A percentile compares a stretch with the other conserved stretches of the same genome.
These are phyloP conservation scores for Achaetomium macrosporum DNA, from an alignment of 2,329 filamentous ascomycete genomes.

Conservation along the genomic window DNA sequence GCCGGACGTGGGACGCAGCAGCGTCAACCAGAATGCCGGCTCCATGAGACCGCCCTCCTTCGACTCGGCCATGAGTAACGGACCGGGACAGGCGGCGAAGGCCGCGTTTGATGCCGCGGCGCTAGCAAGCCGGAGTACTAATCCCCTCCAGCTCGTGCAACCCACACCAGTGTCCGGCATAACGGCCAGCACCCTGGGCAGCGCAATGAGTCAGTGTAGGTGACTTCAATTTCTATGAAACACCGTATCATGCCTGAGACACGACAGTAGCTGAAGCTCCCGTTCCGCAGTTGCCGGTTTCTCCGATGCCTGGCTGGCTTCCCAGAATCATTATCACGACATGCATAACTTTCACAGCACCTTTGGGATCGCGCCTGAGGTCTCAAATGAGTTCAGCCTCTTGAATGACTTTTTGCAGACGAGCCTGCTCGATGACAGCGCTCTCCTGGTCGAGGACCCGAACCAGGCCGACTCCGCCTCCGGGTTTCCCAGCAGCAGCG, in stretches of 20 bases:
- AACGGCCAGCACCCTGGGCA: conserved; percentile 52
- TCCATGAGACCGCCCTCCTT: conserved; percentile 51
- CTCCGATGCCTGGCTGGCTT: conserved; percentile 72
- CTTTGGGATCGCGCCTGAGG: conserved; percentile 89
- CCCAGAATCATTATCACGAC: conserved; percentile 82
- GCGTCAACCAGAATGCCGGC: conserved; percentile 49
- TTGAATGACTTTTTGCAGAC: conserved; percentile 95
- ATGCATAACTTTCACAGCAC: conserved; percentile 91
- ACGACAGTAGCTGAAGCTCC: conserved; percentile 22
- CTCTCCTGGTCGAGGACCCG: conserved; percentile 63
- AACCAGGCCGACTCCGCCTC: conserved; percentile 44
- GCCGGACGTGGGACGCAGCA: conserved; percentile 47
- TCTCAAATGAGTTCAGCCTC: conserved; percentile 93
- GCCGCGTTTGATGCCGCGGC: conserved; percentile 39
- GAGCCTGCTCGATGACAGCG: conserved; percentile 79
- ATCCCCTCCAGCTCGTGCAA: conserved; percentile 64
- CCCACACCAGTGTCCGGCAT: conserved; percentile 62
- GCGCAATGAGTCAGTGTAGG: conserved; percentile 71
- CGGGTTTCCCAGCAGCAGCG: conserved; percentile 36
- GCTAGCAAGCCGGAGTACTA: conserved; percentile 44
- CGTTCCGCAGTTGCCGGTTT: conserved; percentile 63
- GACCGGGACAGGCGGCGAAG: conserved; percentile 36
- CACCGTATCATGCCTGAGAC: conserved; percentile 4
- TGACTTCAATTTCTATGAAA: conserved; percentile 27
- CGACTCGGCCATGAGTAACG: conserved; percentile 32